Percentiles rank a stretch among this genome's conserved stretches.
Conservation (phyloP, 768 basidiomycete genomes). For the Russula foetens region DNA sequence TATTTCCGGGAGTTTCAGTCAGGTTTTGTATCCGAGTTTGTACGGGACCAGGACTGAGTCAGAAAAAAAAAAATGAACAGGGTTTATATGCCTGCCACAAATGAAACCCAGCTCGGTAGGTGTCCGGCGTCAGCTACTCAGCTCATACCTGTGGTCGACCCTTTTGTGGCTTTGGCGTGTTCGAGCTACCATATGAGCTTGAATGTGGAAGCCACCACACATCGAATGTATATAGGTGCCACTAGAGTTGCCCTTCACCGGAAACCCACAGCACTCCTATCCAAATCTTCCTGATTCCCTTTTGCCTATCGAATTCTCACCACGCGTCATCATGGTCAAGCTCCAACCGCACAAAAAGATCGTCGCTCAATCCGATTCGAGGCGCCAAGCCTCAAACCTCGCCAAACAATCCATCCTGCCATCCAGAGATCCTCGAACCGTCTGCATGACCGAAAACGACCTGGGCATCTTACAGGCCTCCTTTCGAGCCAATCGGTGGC, state of each 20-base stretch:
- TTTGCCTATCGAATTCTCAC: not conserved
- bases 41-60: not conserved
- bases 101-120: constrained; percentile 5
- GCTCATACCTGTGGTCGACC: constrained; percentile 1
- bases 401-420: constrained; percentile 1
- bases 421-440: constrained; percentile 10
- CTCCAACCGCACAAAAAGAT: constrained; percentile 12
- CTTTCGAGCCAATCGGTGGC: constrained; percentile 14
- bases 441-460: constrained; percentile 12
- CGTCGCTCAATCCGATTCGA: constrained; percentile 2
- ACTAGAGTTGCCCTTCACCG: not conserved
- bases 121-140: not conserved
- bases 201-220: constrained; percentile 14
- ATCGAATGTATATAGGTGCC: constrained; percentile 11
- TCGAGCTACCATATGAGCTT: constrained; percentile 10
- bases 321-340: constrained; percentile 5
- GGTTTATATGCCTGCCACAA: not conserved
- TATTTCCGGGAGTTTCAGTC: no score
- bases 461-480: constrained; percentile 3
- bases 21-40: no score
- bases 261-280: not conserved
- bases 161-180: constrained; percentile 15
- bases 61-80: not conserved
- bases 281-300: not conserved
- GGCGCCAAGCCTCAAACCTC: not conserved